Evolutionary conservation across 352 stramenopile genomes (phyloP), one percentile per base, ranked within the genome.

Genomic region (Lagenidium giganteum): DNA sequence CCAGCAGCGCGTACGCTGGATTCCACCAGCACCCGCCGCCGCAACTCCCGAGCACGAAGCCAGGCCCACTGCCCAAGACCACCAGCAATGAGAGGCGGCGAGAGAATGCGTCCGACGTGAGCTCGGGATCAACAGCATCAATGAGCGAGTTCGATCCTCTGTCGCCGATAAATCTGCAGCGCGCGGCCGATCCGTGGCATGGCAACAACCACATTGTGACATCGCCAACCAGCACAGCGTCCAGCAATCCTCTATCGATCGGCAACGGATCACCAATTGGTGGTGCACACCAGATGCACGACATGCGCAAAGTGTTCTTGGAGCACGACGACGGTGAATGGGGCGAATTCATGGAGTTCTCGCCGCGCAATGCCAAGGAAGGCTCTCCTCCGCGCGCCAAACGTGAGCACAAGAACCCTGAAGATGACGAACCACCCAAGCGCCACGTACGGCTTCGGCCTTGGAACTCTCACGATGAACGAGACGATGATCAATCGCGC

Each of bases 131-230:
- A 8, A 67, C 57, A 8, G 23, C 47, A 34, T 67, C 57, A 24
- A 45, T 60, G 18, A 80, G 62, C 21, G 65, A 86, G 20, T 55
- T 82, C 18, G 70, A 86, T 25, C 67, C 67, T 3, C 42, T 80
- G 2, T 86, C 73, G 7, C 44, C 70, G 0, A 26, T 70, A 1
- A 79, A 82, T 25, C 44, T 84, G 17, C 52, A 64, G 31, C 66
- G 61, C 20, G 64, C 61, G 14, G 56, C 64, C 13, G 67, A 85
- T 33, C 72, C 72, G 12, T 82, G 66, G 68, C 53, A 70, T 37
- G 64, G 61, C 25, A 82, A 80, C 44, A 55, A n/a, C n/a, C n/a
- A n/a, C n/a, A n/a, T n/a, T n/a, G n/a, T n/a, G n/a, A n/a, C n/a
- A n/a, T n/a, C n/a, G n/a, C n/a, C 36, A 49, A 47, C 30, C 27